Conservation (phyloP, 305 asterid genomes). For the Fraxinus sp. region DNA sequence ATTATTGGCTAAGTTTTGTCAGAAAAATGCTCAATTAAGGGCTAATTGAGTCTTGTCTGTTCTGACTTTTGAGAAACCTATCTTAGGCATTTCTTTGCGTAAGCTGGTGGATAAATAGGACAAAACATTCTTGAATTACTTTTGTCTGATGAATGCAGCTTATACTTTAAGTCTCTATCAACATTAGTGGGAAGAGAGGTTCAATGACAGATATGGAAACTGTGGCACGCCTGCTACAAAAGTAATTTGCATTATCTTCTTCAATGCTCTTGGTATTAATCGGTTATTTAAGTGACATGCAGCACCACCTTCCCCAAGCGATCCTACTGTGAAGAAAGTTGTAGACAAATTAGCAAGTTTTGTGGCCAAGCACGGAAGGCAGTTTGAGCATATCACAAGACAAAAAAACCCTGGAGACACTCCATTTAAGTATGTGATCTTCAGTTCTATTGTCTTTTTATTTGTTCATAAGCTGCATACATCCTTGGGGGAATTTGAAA, state of each 20-base stretch:
- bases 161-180: slow-evolving; percentile 51
- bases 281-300: slow-evolving; percentile 95
- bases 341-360: slow-evolving; percentile 92
- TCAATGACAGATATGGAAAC: slow-evolving; percentile 76
- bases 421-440: slow-evolving; percentile 69
- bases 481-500: background rate
- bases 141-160: slow-evolving; percentile 84
- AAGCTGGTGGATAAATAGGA: slow-evolving; percentile 32
- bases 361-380: slow-evolving; percentile 98
- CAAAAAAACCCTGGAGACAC: slow-evolving; percentile 78
- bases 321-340: slow-evolving; percentile 87
- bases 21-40: background rate
- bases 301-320: slow-evolving; percentile 89
- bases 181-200: slow-evolving; percentile 74
- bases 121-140: slow-evolving; percentile 51
- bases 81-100: slow-evolving; percentile 22
- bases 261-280: slow-evolving; percentile 85
- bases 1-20: slow-evolving; percentile 13
- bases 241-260: slow-evolving; percentile 80
- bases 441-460: slow-evolving; percentile 7
- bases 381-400: slow-evolving; percentile 69
- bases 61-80: slow-evolving; percentile 22
- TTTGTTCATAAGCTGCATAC: background rate
- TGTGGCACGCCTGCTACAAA: slow-evolving; percentile 82
- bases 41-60: slow-evolving; percentile 16